Evolutionary conservation across 768 basidiomycete species (phyloP).

Genomic region (Clavaria fumosa): DNA sequence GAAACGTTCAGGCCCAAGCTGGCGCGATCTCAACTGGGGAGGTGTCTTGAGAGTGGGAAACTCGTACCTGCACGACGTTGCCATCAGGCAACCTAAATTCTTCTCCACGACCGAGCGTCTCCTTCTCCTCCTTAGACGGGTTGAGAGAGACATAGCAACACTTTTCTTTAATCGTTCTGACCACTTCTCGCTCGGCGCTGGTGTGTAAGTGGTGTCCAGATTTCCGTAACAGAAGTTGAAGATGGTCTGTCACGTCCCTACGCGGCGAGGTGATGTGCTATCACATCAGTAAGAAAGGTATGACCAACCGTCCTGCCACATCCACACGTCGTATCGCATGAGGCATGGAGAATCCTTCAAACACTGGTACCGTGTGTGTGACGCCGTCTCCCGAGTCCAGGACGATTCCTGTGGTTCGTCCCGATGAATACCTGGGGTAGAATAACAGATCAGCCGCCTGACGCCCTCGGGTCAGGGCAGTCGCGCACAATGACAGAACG

Average conservation of each 20-base stretch:
- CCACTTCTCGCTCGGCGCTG: slow-evolving; percentile 92
- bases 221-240: slow-evolving; percentile 88
- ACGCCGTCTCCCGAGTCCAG: slow-evolving; percentile 98
- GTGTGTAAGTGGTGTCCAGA: slow-evolving; percentile 92
- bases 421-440: slow-evolving; percentile 76
- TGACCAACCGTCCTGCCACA: slow-evolving; percentile 74
- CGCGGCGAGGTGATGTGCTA: slow-evolving; percentile 5
- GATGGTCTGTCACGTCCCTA: slow-evolving; percentile 93
- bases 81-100: slow-evolving; percentile 93
- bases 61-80: slow-evolving; percentile 66
- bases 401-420: slow-evolving; percentile 97
- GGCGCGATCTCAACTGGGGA: slow-evolving; percentile 10
- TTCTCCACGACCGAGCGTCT: slow-evolving; percentile 57
- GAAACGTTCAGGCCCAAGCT: slow-evolving; percentile 93
- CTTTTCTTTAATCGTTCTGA: slow-evolving; percentile 96
- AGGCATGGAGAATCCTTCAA: slow-evolving; percentile 98
- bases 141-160: slow-evolving; percentile 91
- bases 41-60: slow-evolving; percentile 8
- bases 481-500: slow-evolving; percentile 78
- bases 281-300: slow-evolving; percentile 3
- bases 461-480: slow-evolving; percentile 2
- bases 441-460: slow-evolving; percentile 1
- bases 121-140: slow-evolving; percentile 92
- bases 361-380: slow-evolving; percentile 96
- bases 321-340: slow-evolving; percentile 95